Percentiles rank a stretch among this genome's conserved stretches.
Conservation (phyloP, 2,329 filamentous ascomycete species). For the Claviceps spartinae region DNA sequence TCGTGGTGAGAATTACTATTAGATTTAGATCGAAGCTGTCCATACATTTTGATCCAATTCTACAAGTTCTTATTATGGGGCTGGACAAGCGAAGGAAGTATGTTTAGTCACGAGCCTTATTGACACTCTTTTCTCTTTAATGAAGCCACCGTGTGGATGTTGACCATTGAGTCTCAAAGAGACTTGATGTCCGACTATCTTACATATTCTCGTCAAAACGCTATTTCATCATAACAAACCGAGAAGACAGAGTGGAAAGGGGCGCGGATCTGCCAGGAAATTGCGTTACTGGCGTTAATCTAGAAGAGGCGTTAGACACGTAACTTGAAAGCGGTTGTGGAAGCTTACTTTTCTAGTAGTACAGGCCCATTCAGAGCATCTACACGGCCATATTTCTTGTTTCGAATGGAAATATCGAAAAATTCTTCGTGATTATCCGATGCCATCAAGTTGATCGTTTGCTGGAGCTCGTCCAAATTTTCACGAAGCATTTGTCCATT, state of each 20-base stretch:
- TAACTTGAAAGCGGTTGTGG: neutral
- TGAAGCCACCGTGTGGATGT: neutral
- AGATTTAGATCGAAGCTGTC: neutral
- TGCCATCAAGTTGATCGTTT: conserved; percentile 81
- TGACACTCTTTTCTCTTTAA: neutral
- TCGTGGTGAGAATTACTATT: neutral
- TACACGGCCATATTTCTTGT: conserved; percentile 88
- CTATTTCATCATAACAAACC: conserved; percentile 49
- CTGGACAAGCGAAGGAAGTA: conserved; percentile 9
- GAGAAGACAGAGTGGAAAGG: conserved; percentile 58
- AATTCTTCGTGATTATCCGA: conserved; percentile 91
- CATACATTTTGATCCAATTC: neutral
- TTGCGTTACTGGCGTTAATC: conserved; percentile 50
- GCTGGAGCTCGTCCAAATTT: conserved; percentile 83
- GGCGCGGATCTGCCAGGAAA: conserved; percentile 47
- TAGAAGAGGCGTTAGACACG: conserved; percentile 21
- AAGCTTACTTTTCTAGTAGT: conserved; percentile 72
- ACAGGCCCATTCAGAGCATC: conserved; percentile 81
- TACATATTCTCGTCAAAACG: neutral
- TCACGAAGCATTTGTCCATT: conserved; percentile 75
- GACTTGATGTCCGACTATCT: neutral
- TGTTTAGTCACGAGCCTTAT: neutral
- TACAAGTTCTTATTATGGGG: neutral
- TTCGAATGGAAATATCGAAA: conserved; percentile 78
- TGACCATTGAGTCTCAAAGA: neutral